Conservation (phyloP, 176 grass and related monocot species). For the Carex littledalei region DNA sequence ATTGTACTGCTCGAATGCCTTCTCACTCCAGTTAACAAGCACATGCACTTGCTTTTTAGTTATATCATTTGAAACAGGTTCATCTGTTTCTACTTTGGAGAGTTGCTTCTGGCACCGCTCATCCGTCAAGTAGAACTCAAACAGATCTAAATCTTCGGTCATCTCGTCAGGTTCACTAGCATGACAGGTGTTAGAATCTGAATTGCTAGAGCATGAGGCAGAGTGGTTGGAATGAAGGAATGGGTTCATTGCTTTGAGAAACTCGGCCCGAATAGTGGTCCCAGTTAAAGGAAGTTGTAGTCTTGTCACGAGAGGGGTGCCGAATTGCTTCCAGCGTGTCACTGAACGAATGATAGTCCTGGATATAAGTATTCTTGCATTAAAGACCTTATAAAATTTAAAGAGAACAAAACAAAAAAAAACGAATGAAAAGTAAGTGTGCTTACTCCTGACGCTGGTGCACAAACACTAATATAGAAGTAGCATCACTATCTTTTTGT, state of each 20-base stretch:
- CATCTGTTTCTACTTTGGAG: slow-evolving; percentile 62
- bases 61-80: slow-evolving; percentile 34
- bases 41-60: slow-evolving; percentile 50
- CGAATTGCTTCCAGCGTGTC: slow-evolving; percentile 75
- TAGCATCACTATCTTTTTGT: slow-evolving; percentile 62
- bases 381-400: not conserved
- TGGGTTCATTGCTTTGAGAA: slow-evolving; percentile 60
- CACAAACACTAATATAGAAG: slow-evolving; percentile 67
- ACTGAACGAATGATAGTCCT: slow-evolving; percentile 54
- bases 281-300: slow-evolving; percentile 53
- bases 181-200: slow-evolving; percentile 21
- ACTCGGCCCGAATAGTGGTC: slow-evolving; percentile 39
- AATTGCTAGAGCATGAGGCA: slow-evolving; percentile 21
- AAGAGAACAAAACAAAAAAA: not conserved
- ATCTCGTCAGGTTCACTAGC: slow-evolving; percentile 15
- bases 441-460: slow-evolving; percentile 79
- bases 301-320: slow-evolving; percentile 60
- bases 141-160: slow-evolving; percentile 18
- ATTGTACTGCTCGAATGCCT: slow-evolving; percentile 48
- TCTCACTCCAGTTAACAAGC: slow-evolving; percentile 61
- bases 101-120: slow-evolving; percentile 37
- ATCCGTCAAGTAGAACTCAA: slow-evolving; percentile 54
- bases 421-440: slow-evolving; percentile 23
- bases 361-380: not conserved
- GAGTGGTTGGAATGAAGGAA: slow-evolving; percentile 37